Percentiles rank a stretch among this genome's conserved stretches.
Conservation (phyloP, 108 stramenopile species). For the Craspedostauros australis region DNA sequence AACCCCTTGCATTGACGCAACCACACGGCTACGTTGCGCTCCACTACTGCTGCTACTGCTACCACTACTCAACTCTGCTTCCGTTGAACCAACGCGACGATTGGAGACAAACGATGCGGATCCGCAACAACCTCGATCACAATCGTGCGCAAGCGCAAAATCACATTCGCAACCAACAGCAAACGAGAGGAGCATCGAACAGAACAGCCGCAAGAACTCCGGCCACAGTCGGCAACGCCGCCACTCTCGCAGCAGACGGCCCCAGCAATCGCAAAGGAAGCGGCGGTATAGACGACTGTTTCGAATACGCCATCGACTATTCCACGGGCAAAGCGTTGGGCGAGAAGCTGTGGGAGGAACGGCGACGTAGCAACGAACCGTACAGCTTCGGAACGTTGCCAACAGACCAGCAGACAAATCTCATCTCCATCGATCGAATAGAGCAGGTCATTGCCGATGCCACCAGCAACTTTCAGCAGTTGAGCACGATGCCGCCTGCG, state of each 20-base stretch:
- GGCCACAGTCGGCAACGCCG: not conserved
- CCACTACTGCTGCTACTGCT: no score
- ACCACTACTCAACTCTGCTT: constrained; percentile 1
- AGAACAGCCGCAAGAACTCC: not conserved
- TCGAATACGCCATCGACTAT: constrained; percentile 34
- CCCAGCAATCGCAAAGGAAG: not conserved
- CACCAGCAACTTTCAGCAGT: not conserved
- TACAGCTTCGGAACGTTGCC: not conserved
- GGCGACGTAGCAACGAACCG: not conserved
- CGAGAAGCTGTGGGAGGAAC: constrained; percentile 21
- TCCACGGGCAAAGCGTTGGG: constrained; percentile 19
- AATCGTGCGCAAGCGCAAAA: not conserved
- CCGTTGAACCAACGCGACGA: not conserved
- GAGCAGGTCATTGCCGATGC: not conserved
- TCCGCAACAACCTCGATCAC: not conserved
- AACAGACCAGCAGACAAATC: not conserved
- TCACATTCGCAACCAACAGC: not conserved
- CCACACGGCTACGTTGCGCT: no score
- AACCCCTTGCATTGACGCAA: no score
- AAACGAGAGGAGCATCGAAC: constrained; percentile 3
- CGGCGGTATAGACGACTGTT: constrained; percentile 3
- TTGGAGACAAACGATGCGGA: not conserved
- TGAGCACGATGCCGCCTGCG: no score
- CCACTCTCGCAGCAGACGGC: not conserved
- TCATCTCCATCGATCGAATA: no score